Base-by-base conservation (phyloP, 306 rosid species). In the Quercus aquifolioides region DNA sequence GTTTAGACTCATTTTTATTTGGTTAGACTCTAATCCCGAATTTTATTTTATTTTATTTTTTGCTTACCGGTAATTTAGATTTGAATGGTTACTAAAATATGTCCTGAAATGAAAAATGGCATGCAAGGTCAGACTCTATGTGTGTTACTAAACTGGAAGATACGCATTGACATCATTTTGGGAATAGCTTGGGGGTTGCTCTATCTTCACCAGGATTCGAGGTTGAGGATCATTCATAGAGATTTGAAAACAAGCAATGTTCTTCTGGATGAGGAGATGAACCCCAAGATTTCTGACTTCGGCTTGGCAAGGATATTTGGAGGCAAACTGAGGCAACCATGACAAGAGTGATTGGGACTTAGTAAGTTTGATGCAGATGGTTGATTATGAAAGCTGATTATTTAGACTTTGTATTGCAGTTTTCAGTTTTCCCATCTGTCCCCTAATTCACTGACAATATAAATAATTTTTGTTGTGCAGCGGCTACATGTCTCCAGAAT, bases 151-250 rank as follows among this genome's bases (percentile, higher is more conserved):
- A 52, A 52, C 1, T 51, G 68, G 82, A 38, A 62, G 17, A 71
- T 12, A 18, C 78, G 58, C 31, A 31, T 73, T 63, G 52, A 59
- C 41, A 79, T 79, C 38, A 79, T 79, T 6, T 1, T 79, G 72
- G 78, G 78, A 73, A 26, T 68, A 2, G 74, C 69, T 55, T 60
- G 75, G 19, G 82, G 80, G 8, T 13, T 77, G 15, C 54, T 76
- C 51, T 84, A 80, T 84, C 64, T 80, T 4, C 87, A 84, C 28
- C 74, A 80, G 23, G 77, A 84, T 59, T 80, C 76, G 1, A 80
- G 84, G 13, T 33, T 80, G 74, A 73, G 18, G 64, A 38, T 80
- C 2, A 80, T 84, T 25, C 82, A 80, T 8, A 76, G 79, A 19
- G 77, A 84, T 15, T 4, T 76, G 35, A 80, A 80, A 77, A 76